phyloP scores from a whole-genome alignment of 257 asterid genomes.

The Datura wrightii region DNA sequence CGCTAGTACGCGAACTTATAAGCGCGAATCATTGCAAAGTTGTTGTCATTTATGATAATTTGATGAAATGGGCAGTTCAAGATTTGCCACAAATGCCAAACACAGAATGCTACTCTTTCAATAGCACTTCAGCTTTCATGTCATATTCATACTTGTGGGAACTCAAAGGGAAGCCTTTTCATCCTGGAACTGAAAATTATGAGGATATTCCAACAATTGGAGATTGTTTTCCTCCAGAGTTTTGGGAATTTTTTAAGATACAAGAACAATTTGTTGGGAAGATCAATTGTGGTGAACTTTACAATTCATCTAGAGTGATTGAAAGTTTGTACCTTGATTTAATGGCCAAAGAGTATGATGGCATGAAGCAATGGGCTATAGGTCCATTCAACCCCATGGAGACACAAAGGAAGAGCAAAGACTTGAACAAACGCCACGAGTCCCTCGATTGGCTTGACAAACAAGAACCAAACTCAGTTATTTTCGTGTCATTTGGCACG shows the following conservation, averaged over 20 bases:
- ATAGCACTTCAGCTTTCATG: conserved; percentile 53
- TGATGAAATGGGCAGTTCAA: conserved; percentile 60
- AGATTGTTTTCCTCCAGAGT: conserved; percentile 57
- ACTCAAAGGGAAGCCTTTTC: conserved; percentile 49
- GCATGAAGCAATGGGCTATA: conserved; percentile 62
- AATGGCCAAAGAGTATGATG: conserved; percentile 37
- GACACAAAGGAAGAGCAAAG: conserved; percentile 26
- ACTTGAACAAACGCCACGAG: conserved; percentile 10
- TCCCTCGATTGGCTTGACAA: conserved; percentile 61
- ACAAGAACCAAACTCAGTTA: conserved; percentile 45
- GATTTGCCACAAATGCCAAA: conserved; percentile 44
- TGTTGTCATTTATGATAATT: conserved; percentile 49
- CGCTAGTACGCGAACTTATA: conserved; percentile 36
- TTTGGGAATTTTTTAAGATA: conserved; percentile 37
- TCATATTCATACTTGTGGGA: conserved; percentile 60
- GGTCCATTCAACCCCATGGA: conserved; percentile 68
- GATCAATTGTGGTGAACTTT: conserved; percentile 55
- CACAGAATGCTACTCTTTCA: conserved; percentile 55
- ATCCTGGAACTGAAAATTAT: conserved; percentile 40
- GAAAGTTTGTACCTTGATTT: conserved; percentile 59
- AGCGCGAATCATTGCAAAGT: conserved; percentile 37
- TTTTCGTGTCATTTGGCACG: conserved; percentile 58
- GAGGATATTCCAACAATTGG: conserved; percentile 44
- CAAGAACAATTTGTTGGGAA: conserved; percentile 31
- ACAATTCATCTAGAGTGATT: conserved; percentile 58